Evolutionary conservation across 169 alveolate species (phyloP), one percentile per base, ranked within the genome.

Genomic region (Amoebophrya sp.): DNA sequence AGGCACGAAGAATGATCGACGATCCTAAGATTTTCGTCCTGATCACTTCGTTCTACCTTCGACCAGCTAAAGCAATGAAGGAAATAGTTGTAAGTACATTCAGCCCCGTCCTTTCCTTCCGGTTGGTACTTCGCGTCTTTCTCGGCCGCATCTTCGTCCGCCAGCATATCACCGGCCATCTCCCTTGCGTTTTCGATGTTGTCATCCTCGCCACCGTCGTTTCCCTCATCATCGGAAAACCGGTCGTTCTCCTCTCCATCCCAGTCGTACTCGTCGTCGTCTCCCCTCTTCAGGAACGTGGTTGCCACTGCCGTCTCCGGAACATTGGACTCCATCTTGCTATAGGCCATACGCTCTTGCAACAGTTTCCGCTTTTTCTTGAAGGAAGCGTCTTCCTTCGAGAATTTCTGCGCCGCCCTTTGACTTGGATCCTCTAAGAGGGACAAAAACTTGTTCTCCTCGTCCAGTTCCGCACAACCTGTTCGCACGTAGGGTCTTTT

Each of bases 161-260:
- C 83, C 33, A 65, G 33, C 83, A 10, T 26, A 36, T 65, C 26
- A 0, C 2, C 83, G 2, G 10, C 36, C 33, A 18, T 1, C 33
- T 6, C 33, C 33, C 3, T 29, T 65, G 18, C 83, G 39, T 1
- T 18, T 29, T 29, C 83, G 39, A 36, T 36, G 33, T 65, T 65
- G 3, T 65, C 83, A 36, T 65, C 83, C 83, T 6, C 83, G 12
- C 83, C 83, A 36, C 83, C 83, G 83, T 65, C 83, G 33, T 65
- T 65, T 18, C 83, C 83, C 1, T 65, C 83, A 36, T 65, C 83
- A 36, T 65, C 83, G 33, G 36, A 12, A 26, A 65, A 65, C 83
- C 83, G 83, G 83, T 65, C 83, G 83, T 65, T 65, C n/a, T 65
- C 83, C 83, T 65, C 83, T 29, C 33, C 83, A 36, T 65, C 83